phyloP scores from a whole-genome alignment of 345 rosid genomes.

The Pugionium cornutum region DNA sequence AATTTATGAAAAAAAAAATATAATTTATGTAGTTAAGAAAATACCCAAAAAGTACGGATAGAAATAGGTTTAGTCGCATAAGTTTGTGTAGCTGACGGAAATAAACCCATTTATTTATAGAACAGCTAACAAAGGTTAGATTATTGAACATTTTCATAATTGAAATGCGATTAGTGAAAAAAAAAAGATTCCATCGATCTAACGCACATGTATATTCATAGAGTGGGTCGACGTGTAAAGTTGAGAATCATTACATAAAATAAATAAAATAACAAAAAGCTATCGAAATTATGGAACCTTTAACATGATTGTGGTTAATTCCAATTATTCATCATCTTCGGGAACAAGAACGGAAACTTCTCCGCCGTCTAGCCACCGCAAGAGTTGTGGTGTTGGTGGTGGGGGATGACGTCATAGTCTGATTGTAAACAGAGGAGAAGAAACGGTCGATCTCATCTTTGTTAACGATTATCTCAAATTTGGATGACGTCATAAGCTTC shows the following conservation, averaged over 20 bases:
- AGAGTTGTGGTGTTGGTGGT: constrained; percentile 9
- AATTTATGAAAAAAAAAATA: too few relatives aligned
- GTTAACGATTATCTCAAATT: constrained; percentile 33
- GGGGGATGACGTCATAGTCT: constrained; percentile 20
- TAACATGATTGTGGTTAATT: constrained; percentile 16
- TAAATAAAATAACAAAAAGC: constrained; percentile 27
- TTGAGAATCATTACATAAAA: constrained; percentile 33
- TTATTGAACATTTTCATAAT: constrained; percentile 3
- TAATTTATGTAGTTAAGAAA: too few relatives aligned
- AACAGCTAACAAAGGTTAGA: constrained; percentile 18
- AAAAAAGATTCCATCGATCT: constrained; percentile 29
- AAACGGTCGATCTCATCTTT: constrained; percentile 39
- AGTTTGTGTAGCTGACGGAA: too few relatives aligned
- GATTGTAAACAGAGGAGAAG: constrained; percentile 37
- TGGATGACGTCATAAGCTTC: constrained; percentile 39
- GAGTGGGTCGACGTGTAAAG: constrained; percentile 42
- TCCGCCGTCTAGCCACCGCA: constrained; percentile 29
- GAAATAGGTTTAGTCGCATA: too few relatives aligned
- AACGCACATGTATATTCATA: constrained; percentile 36
- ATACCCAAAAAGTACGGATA: too few relatives aligned
- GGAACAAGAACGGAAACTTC: constrained; percentile 39
- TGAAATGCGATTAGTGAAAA: constrained; percentile 4
- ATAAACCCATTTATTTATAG: background rate
- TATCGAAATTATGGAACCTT: constrained; percentile 39
- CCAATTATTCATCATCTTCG: constrained; percentile 31